Percentiles rank a stretch among this genome's conserved stretches.
phyloP scores from a whole-genome alignment of 2,329 filamentous ascomycete genomes.

The Fonsecaea nubica region DNA sequence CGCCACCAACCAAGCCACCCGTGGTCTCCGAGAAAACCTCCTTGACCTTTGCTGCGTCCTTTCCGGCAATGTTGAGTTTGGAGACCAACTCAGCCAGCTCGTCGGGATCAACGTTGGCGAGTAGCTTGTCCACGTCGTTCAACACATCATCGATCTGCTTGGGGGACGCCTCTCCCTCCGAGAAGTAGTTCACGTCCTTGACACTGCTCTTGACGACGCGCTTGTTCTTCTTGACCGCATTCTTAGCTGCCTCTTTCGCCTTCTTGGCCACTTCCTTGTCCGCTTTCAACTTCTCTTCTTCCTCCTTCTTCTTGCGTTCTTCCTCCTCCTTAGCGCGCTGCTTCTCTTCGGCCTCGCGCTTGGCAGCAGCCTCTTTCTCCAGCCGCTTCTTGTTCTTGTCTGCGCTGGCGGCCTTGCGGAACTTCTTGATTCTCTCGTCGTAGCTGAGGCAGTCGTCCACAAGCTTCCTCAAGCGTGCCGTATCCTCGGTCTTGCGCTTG shows the following conservation, averaged over 20 bases:
- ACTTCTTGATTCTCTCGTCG: constrained; percentile 97
- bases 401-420: constrained; percentile 88
- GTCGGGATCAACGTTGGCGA: constrained; percentile 86
- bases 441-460: constrained; percentile 83
- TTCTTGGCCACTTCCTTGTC: constrained; percentile 88
- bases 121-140: constrained; percentile 82
- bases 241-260: constrained; percentile 98
- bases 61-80: constrained; percentile 78
- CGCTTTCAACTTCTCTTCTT: constrained; percentile 83
- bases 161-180: constrained; percentile 70
- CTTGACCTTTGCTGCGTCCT: constrained; percentile 85
- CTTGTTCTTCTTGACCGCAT: constrained; percentile 99
- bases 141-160: constrained; percentile 80
- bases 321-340: constrained; percentile 83
- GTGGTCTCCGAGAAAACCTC: constrained; percentile 78
- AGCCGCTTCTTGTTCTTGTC: constrained; percentile 94
- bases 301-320: constrained; percentile 77
- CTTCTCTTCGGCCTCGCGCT: constrained; percentile 84
- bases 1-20: constrained; percentile 76
- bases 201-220: constrained; percentile 90
- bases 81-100: constrained; percentile 83
- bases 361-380: constrained; percentile 90
- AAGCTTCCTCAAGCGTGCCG: constrained; percentile 82
- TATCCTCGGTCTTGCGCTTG: constrained; percentile 99
- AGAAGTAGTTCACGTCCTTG: constrained; percentile 99